Evolutionary conservation across 176 grass and related monocot genomes (phyloP), one percentile per base, ranked within the genome.

Genomic region (Zoysia japonica): DNA sequence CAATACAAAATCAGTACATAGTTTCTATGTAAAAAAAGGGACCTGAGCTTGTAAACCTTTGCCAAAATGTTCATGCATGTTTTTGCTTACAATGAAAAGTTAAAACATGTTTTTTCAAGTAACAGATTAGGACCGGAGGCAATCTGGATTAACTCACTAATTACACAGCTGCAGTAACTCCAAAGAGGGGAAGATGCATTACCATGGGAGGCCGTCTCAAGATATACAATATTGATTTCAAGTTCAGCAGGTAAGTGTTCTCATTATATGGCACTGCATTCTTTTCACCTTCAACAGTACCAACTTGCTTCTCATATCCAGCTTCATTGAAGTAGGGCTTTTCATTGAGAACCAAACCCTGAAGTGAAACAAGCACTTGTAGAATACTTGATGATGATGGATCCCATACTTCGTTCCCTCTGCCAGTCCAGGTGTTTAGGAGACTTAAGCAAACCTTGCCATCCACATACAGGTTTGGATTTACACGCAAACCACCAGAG

Each of bases 321-420:
- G 96, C 92, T 83, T 99, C 96, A 57, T 99, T 99, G 46, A 99
- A 99, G 74, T 99, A 99, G 10, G 96, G 96, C 65, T 93, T 94
- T 54, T 90, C 87, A 77, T 95, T 99, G 35, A 99, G 88, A 90
- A 99, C 96, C 61, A 99, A 83, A 5, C 96, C 96, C 78, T 99
- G 96, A 61, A 99, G 86, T 61, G 96, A 99, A 79, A 99, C 90
- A 37, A 99, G 68, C 4, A 99, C 92, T 85, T 99, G 96, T 52
- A 99, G 92, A 68, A 99, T 93, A 48, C 90, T 99, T 41, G 92
- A 95, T 14, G 90, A 87, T 81, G 92, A 93, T 87, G 90, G 72
- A 83, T 99, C 88, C 96, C 96, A 99, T 47, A 99, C 90, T 89
- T 99, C 96, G 10, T 91, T 93, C 60, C 92, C 96, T 88, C 85